Evolutionary conservation across 148 eudicot genomes (phyloP).

Genomic region (Heliamphora exappendiculata): DNA sequence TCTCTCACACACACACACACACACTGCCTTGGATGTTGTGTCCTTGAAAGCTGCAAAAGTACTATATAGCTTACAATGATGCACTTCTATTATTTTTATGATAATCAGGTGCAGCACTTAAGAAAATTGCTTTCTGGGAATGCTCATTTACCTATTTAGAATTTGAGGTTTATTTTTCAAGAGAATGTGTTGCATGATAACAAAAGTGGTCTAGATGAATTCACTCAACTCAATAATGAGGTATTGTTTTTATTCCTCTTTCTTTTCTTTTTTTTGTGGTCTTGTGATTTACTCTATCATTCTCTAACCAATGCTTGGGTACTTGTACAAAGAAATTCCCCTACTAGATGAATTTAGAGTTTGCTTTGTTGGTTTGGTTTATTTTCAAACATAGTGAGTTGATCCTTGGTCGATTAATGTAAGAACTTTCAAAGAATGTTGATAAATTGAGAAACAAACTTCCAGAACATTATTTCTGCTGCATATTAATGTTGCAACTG

Average conservation of each 20-base stretch:
- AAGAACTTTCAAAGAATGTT: not conserved
- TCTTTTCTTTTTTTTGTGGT: not conserved
- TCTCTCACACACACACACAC: too few relatives aligned
- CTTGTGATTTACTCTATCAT: not conserved
- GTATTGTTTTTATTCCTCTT: conserved; percentile 38
- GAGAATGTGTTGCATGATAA: conserved; percentile 72
- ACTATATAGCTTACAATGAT: not conserved
- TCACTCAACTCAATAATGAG: conserved; percentile 51
- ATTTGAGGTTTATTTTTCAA: conserved; percentile 55
- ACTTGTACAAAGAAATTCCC: not conserved
- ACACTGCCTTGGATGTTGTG: not conserved
- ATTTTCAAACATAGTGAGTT: not conserved
- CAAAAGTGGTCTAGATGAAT: conserved; percentile 40
- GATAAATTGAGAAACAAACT: not conserved
- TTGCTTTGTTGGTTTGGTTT: not conserved
- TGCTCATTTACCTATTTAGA: conserved; percentile 41
- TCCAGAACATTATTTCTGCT: not conserved
- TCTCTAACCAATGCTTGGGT: not conserved
- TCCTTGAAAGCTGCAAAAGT: not conserved
- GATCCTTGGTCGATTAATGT: not conserved
- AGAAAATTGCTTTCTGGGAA: conserved; percentile 60
- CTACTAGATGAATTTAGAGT: not conserved
- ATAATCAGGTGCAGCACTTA: conserved; percentile 57
- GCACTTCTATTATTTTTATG: conserved; percentile 6
- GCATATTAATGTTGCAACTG: too few relatives aligned